These are phyloP conservation scores for Coemansia sp. DNA, from an alignment of 192 early-diverging fungal genomes.

Conservation along the genomic window DNA sequence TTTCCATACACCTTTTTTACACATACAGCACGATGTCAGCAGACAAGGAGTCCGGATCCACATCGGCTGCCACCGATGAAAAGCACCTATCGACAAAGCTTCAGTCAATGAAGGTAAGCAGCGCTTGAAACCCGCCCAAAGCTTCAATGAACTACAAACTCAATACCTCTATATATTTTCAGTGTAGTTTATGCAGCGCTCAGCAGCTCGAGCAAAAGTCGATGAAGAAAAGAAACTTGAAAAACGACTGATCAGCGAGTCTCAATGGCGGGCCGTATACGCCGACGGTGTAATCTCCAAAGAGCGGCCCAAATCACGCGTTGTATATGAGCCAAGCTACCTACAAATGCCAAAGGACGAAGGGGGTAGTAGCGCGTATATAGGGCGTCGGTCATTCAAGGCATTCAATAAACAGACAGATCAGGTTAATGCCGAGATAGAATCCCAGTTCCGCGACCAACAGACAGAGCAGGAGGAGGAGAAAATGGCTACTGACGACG, in stretches of 20 bases:
- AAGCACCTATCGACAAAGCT: slow-evolving; percentile 34
- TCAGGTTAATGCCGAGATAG: slow-evolving; percentile 17
- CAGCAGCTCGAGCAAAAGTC: slow-evolving; percentile 30
- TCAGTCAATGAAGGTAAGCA: slow-evolving; percentile 30
- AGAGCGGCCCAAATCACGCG: slow-evolving; percentile 13
- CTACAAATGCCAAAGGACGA: slow-evolving; percentile 40
- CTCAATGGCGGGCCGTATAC: slow-evolving; percentile 52
- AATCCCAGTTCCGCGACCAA: slow-evolving; percentile 12
- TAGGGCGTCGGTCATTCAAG: slow-evolving; percentile 45
- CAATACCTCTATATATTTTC: background rate
- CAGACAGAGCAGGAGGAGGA: slow-evolving; percentile 11
- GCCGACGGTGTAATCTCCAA: slow-evolving; percentile 25
- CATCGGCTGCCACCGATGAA: slow-evolving; percentile 25
- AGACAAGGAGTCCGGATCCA: background rate
- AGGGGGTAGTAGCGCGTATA: slow-evolving; percentile 1
- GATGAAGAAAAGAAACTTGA: slow-evolving; percentile 32
- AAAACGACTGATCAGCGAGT: slow-evolving; percentile 38
- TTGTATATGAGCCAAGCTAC: slow-evolving; percentile 49
- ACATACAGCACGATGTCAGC: slow-evolving; percentile 14
- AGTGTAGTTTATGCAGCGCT: slow-evolving; percentile 54
- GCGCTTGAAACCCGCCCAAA: background rate
- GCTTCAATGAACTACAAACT: background rate
- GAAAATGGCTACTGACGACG: slow-evolving; percentile 15
- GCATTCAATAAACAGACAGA: slow-evolving; percentile 42
- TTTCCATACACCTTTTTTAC: background rate